phyloP scores from a whole-genome alignment of 2,329 filamentous ascomycete species.

The Rutstroemia sp. region DNA sequence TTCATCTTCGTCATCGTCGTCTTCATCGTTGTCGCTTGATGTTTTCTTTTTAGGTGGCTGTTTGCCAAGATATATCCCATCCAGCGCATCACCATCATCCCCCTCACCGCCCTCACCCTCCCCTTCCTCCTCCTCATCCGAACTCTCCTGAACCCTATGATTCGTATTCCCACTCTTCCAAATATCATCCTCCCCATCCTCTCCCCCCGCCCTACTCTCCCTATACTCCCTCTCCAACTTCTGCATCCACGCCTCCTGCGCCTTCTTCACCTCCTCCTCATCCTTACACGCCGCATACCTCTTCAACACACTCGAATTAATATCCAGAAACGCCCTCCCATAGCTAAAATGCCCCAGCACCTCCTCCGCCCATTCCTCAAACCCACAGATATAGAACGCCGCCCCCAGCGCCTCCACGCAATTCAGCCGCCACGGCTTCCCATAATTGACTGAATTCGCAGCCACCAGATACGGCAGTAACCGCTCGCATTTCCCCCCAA shows the following conservation, averaged over 20 bases:
- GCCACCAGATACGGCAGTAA: constrained; percentile 91
- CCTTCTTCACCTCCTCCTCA: constrained; percentile 74
- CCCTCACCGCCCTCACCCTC: constrained; percentile 37
- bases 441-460: constrained; percentile 96
- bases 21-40: constrained; percentile 31
- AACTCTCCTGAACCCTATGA: constrained; percentile 45
- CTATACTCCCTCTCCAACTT: constrained; percentile 85
- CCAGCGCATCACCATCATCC: constrained; percentile 38
- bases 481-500: constrained; percentile 89
- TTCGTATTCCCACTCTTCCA: constrained; percentile 94
- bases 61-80: constrained; percentile 54
- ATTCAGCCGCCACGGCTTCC: constrained; percentile 88
- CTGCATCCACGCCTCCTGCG: constrained; percentile 81
- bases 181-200: constrained; percentile 58
- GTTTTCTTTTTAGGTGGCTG: constrained; percentile 16
- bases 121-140: constrained; percentile 43
- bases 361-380: constrained; percentile 81
- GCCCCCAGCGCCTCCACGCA: constrained; percentile 93
- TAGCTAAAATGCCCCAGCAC: constrained; percentile 83
- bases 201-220: constrained; percentile 63
- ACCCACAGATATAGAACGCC: constrained; percentile 87
- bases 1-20: not conserved
- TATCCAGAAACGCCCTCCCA: constrained; percentile 79
- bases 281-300: constrained; percentile 78
- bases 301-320: constrained; percentile 76